Evolutionary conservation across 257 asterid species (phyloP).

Genomic region (Plectranthus barbatus): DNA sequence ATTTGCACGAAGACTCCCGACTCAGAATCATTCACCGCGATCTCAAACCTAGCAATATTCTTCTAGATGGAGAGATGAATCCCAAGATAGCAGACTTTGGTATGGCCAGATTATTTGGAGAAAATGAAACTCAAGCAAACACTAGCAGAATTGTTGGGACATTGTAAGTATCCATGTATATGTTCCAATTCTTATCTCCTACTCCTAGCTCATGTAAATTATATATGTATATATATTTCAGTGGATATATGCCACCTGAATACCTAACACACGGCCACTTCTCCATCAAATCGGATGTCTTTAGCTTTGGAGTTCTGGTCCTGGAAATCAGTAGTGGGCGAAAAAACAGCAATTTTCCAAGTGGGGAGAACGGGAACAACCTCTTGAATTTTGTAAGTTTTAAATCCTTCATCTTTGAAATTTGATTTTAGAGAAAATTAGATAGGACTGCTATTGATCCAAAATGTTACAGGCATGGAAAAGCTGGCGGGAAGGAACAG

Average conservation of each 20-base stretch:
- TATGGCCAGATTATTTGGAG: conserved; percentile 21
- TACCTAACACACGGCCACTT: conserved; percentile 27
- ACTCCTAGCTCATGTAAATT: no score
- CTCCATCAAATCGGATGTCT: conserved; percentile 42
- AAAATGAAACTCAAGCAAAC: conserved; percentile 28
- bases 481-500: conserved; percentile 23
- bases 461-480: conserved; percentile 24
- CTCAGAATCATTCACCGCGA: conserved; percentile 11
- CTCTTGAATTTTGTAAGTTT: conserved; percentile 30
- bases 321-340: conserved; percentile 38
- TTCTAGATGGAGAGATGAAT: background rate
- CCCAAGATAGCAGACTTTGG: conserved; percentile 28
- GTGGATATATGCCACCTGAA: conserved; percentile 51
- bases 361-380: conserved; percentile 15
- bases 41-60: conserved; percentile 9
- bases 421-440: background rate
- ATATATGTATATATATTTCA: background rate
- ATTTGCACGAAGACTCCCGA: conserved; percentile 13
- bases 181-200: background rate
- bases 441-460: background rate
- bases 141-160: conserved; percentile 39
- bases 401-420: background rate
- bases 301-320: conserved; percentile 41
- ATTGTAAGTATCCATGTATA: conserved; percentile 24
- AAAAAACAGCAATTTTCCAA: conserved; percentile 6